A percentile compares a stretch with the other conserved stretches of the same genome.
Evolutionary conservation across 2,329 filamentous ascomycete genomes (phyloP).

Genomic region (Harringtonia lauricola): DNA sequence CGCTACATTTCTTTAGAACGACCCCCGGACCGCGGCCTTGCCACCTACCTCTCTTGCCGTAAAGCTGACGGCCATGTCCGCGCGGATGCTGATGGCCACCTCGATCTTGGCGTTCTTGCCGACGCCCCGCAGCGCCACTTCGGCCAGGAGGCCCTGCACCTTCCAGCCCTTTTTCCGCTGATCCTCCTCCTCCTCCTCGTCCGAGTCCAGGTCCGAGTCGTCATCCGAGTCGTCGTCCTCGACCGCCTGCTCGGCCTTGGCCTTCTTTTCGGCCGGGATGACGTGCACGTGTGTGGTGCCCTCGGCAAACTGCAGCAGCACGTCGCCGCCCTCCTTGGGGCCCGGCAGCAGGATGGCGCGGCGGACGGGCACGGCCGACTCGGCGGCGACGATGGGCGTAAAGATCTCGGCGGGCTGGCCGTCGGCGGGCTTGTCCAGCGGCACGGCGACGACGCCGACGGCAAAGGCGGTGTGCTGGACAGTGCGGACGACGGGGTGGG

Average conservation of each 20-base stretch:
- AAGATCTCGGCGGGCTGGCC: slow-evolving; percentile 62
- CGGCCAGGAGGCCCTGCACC: slow-evolving; percentile 69
- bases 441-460: slow-evolving; percentile 68
- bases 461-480: slow-evolving; percentile 83
- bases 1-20: slow-evolving; percentile 8
- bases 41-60: slow-evolving; percentile 78
- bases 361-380: slow-evolving; percentile 84
- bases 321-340: slow-evolving; percentile 73
- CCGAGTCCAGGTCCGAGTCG: too few species aligned
- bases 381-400: slow-evolving; percentile 67
- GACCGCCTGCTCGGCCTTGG: slow-evolving; percentile 51
- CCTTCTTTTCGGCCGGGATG: slow-evolving; percentile 86
- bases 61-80: slow-evolving; percentile 68
- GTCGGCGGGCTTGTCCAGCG: slow-evolving; percentile 41
- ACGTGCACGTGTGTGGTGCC: slow-evolving; percentile 54
- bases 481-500: slow-evolving; percentile 87
- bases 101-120: slow-evolving; percentile 89
- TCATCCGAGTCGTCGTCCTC: slow-evolving; percentile 67
- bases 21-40: slow-evolving; percentile 70
- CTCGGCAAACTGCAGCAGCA: slow-evolving; percentile 81
- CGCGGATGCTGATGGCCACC: slow-evolving; percentile 79
- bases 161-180: slow-evolving; percentile 88
- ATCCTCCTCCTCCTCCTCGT: slow-evolving; percentile 83
- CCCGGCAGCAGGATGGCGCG: slow-evolving; percentile 69
- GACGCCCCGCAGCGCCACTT: slow-evolving; percentile 71